These are phyloP conservation scores for Geranium brycei DNA, from an alignment of 345 rosid genomes.

Conservation along the genomic window DNA sequence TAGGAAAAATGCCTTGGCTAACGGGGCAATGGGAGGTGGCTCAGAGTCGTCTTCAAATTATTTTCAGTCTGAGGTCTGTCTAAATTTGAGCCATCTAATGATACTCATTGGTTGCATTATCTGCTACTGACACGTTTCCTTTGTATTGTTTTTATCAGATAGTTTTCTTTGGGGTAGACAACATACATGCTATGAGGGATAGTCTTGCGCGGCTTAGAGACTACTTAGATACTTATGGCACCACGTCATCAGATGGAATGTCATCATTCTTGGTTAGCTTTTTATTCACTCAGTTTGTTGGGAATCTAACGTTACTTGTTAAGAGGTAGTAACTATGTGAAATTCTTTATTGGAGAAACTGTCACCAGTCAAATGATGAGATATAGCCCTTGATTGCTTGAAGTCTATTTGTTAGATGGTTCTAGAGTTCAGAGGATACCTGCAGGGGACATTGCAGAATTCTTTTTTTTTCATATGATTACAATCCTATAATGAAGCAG, in stretches of 20 bases:
- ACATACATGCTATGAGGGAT: constrained; percentile 97
- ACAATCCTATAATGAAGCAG: background rate
- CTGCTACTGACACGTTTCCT: background rate
- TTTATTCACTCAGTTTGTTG: background rate
- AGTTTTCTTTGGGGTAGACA: constrained; percentile 95
- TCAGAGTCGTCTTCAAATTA: constrained; percentile 95
- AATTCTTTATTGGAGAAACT: background rate
- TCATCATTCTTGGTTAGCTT: constrained; percentile 81
- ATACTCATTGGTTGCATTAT: background rate
- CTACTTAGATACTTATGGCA: constrained; percentile 89
- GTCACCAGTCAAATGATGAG: background rate
- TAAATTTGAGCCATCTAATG: background rate
- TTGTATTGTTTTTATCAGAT: constrained; percentile 30
- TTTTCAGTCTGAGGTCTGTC: constrained; percentile 79
- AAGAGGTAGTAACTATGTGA: too few relatives aligned
- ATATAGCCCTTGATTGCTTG: background rate
- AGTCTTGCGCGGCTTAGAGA: constrained; percentile 94
- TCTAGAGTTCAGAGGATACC: background rate
- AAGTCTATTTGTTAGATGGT: background rate
- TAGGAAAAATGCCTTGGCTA: constrained; percentile 93
- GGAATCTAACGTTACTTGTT: background rate
- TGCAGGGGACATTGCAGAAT: background rate
- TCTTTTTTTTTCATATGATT: background rate
- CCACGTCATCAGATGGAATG: constrained; percentile 89
- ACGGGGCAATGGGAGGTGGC: constrained; percentile 99